phyloP scores from a whole-genome alignment of 2,329 filamentous ascomycete species.

The Nannizziopsis barbatae region DNA sequence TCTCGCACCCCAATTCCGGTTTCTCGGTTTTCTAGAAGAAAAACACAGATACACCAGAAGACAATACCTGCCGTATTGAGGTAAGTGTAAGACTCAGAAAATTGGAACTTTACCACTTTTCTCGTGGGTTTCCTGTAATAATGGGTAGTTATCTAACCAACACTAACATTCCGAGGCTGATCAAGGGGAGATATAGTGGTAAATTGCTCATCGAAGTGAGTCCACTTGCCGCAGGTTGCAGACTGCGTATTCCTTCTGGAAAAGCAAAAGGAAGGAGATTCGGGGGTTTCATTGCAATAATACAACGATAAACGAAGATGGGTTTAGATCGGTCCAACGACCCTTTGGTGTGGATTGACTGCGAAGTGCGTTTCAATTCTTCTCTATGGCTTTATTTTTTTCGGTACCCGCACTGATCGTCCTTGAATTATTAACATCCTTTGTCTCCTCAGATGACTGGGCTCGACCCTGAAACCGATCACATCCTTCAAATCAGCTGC shows the following conservation, averaged over 20 bases:
- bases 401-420: neutral
- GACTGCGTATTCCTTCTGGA: neutral
- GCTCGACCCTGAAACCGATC: constrained; percentile 63
- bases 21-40: too few relatives aligned
- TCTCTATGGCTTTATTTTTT: neutral
- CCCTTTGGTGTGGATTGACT: constrained; percentile 79
- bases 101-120: too few relatives aligned
- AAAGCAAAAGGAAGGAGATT: neutral
- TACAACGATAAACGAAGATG: constrained; percentile 23
- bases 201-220: too few relatives aligned
- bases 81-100: too few relatives aligned
- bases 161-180: too few relatives aligned
- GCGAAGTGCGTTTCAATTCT: constrained; percentile 41
- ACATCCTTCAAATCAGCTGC: constrained; percentile 85
- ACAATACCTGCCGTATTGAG: too few relatives aligned
- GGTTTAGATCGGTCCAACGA: constrained; percentile 43
- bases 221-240: neutral
- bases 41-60: too few relatives aligned
- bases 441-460: constrained; percentile 68
- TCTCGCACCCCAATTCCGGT: too few relatives aligned
- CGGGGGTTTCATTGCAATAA: too few relatives aligned
- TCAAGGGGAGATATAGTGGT: too few relatives aligned
- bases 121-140: too few relatives aligned
- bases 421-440: neutral
- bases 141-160: too few relatives aligned